phyloP scores from a whole-genome alignment of 176 grass and related monocot genomes.

The Saccharum officinarum region DNA sequence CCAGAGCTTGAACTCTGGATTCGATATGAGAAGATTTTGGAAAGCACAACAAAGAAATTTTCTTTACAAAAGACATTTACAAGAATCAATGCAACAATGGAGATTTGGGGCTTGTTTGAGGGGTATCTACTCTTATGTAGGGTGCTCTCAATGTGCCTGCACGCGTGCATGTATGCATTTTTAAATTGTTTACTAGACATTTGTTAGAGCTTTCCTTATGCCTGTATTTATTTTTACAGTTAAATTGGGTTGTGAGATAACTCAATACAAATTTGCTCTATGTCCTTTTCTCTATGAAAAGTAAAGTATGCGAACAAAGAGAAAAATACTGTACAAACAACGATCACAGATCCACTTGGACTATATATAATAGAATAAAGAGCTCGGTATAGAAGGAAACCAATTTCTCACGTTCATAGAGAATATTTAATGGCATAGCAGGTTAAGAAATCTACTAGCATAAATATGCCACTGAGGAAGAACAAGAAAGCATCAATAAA shows the following conservation, averaged over 20 bases:
- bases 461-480: background rate
- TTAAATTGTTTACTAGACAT: background rate
- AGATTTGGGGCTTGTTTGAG: background rate
- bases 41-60: background rate
- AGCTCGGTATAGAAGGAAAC: background rate
- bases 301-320: background rate
- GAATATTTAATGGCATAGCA: background rate
- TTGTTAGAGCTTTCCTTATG: background rate
- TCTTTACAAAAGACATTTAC: background rate
- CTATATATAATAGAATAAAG: background rate
- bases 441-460: background rate
- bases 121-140: background rate
- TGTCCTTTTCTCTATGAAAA: background rate
- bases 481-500: slow-evolving; percentile 13
- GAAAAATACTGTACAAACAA: background rate
- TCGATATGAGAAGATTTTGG: no score
- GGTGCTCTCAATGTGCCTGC: background rate
- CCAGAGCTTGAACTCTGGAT: no score
- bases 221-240: background rate
- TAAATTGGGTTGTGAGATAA: background rate
- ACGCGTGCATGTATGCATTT: background rate
- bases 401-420: background rate
- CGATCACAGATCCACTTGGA: background rate
- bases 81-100: background rate
- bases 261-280: background rate